Conservation (phyloP, 164 flowering plant genomes). For the Magnolia changhungtana region DNA sequence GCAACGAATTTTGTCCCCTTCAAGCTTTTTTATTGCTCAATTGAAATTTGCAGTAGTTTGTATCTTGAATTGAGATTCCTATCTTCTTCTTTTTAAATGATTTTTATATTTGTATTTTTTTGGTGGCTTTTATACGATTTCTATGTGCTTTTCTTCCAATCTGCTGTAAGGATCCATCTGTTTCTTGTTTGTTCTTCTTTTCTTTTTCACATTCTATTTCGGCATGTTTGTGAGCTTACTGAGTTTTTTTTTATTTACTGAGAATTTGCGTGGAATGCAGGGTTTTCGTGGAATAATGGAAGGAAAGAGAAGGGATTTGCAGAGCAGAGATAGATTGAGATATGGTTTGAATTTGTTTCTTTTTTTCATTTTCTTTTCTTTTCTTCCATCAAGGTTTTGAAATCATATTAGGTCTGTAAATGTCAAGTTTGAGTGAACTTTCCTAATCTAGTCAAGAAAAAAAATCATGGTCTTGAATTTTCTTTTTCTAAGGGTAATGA, state of each 20-base stretch:
- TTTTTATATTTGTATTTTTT: too few relatives aligned
- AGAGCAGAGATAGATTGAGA: constrained; percentile 19
- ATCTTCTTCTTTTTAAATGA: too few relatives aligned
- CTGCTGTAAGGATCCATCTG: too few relatives aligned
- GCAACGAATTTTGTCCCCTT: neutral
- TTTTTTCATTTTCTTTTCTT: neutral
- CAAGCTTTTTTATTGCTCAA: neutral
- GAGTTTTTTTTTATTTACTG: neutral
- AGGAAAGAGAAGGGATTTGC: constrained; percentile 39
- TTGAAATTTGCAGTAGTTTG: neutral
- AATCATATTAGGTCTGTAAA: neutral
- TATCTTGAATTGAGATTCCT: too few relatives aligned
- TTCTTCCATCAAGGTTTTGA: neutral
- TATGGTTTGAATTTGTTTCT: neutral
- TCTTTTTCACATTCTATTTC: neutral
- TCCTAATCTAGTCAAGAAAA: neutral
- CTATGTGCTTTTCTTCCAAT: too few relatives aligned
- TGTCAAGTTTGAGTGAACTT: neutral
- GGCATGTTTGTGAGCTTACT: neutral
- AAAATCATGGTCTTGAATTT: neutral
- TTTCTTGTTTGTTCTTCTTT: neutral
- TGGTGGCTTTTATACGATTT: too few relatives aligned
- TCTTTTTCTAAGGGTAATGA: too few relatives aligned
- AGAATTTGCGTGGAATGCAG: neutral
- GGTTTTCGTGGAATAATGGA: neutral